Evolutionary conservation across 768 basidiomycete genomes (phyloP), one percentile per base, ranked within the genome.

Genomic region (Termitomyces sp.): DNA sequence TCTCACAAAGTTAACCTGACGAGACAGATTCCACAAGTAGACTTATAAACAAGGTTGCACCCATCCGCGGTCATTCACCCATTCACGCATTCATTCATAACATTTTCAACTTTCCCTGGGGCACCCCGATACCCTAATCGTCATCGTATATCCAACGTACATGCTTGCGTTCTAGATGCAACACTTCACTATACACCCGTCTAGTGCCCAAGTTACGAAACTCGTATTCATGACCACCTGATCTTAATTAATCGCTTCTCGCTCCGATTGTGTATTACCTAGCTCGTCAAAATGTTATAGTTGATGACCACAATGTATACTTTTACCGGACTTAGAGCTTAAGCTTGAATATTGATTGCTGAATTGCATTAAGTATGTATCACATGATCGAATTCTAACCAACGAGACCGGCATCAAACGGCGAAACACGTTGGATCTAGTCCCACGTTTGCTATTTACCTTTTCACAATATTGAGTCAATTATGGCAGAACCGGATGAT

Each of bases 231-330:
- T 57, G 61, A 59, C 50, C 58, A 63, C 51, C 63, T 60, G 63
- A 32, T 64, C 62, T 65, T 68, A 62, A 60, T 65, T 53, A 54
- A 38, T 47, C 52, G 56, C 62, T 54, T 52, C 56, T 26, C 26
- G 36, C 38, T 52, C 26, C 11, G 13, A 52, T 64, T 59, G 47
- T 73, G 71, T 73, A 71, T 66, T 70, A 68, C 67, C 60, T 70
- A 71, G 65, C 60, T 63, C 64, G 56, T 64, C 60, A 58, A 68
- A 71, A 68, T 70, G 62, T 63, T 64, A 54, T 54, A 52, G 38
- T 30, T 53, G 56, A 58, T 47, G 52, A 55, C 46, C 30, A 24
- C 56, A 56, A 53, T 59, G 60, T 56, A 60, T 47, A 26, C 36
- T 55, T 20, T 41, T 32, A n/a, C 28, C n/a, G 26, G 49, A n/a